Conservation (phyloP, 164 flowering plant species). For the Vitis vinifera region DNA sequence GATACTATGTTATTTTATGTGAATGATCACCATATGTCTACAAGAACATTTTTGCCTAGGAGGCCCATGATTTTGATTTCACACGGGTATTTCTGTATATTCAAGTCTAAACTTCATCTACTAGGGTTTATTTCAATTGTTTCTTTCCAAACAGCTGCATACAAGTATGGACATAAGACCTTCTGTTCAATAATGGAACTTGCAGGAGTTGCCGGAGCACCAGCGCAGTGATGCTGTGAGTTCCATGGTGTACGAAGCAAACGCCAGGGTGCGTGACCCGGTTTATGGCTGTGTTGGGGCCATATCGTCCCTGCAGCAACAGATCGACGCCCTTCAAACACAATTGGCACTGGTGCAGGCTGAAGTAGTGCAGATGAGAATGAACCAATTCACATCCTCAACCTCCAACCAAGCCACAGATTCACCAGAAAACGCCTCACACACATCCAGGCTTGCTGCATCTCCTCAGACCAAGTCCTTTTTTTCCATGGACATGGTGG, state of each 20-base stretch:
- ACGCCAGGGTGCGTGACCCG: constrained; percentile 79
- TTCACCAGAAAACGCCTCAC: constrained; percentile 15
- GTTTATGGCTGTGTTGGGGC: constrained; percentile 90
- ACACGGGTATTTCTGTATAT: no score
- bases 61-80: no score
- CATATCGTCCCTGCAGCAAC: constrained; percentile 75
- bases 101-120: no score
- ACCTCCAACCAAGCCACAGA: constrained; percentile 7
- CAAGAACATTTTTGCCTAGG: no score
- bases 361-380: constrained; percentile 66
- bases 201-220: constrained; percentile 64
- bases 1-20: not conserved
- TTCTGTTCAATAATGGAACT: not conserved
- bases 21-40: no score
- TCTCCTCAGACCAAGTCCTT: constrained; percentile 31
- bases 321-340: constrained; percentile 58
- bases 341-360: constrained; percentile 81
- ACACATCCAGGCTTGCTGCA: constrained; percentile 25
- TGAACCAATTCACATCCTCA: constrained; percentile 34
- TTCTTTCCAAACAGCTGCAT: no score
- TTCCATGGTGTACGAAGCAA: constrained; percentile 88
- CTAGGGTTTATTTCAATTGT: no score
- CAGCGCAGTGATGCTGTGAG: constrained; percentile 81
- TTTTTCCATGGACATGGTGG: constrained; percentile 41
- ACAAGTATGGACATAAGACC: not conserved